Base-by-base conservation (phyloP, 768 basidiomycete species). In the Rhizopogon rudus region DNA sequence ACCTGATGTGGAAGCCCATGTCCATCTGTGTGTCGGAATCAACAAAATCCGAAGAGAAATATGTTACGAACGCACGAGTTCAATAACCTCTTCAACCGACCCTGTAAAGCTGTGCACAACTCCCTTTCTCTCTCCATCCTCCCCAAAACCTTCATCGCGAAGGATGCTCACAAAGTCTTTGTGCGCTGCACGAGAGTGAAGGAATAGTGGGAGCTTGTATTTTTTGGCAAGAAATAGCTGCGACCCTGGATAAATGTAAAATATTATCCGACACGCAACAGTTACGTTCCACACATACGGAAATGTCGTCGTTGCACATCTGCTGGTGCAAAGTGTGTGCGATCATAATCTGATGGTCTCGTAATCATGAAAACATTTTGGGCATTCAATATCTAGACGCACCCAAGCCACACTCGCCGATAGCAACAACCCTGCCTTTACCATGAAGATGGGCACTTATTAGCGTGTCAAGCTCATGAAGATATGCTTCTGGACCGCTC, bases 91-190 rank as follows among this genome's bases (percentile, higher is more conserved):
- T 39, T 76, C 78, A 3, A 63, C 63, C 0, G 77, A 78, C 4
- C 91, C 91, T 0, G 90, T 91, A 69, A 91, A 91, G 57, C 87
- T 88, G 64, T 92, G 91, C 3, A 91, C 88, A 20, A 93, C 91
- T 1, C 90, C 91, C 3, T 88, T 74, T 75, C 16, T 68, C 3
- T 86, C 86, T 29, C 84, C 80, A 60, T 81, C 68, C 40, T 75
- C 69, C 14, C 77, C 76, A 63, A 87, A 88, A 1, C 87, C 84
- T 59, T 85, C 82, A 54, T 85, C 83, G 22, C 72, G 75, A 22
- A 93, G 75, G 17, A 87, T 86, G 17, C 62, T 65, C 28, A 89
- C 81, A 55, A 93, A 76, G 60, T 92, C 91, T 2, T 59, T 43
- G 61, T 91, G 89, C 1, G 88, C 85, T n/a, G 85, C 81, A 17